These are phyloP conservation scores for Phyllosticta citribraziliensis DNA, from an alignment of 2,329 filamentous ascomycete genomes.

Conservation along the genomic window DNA sequence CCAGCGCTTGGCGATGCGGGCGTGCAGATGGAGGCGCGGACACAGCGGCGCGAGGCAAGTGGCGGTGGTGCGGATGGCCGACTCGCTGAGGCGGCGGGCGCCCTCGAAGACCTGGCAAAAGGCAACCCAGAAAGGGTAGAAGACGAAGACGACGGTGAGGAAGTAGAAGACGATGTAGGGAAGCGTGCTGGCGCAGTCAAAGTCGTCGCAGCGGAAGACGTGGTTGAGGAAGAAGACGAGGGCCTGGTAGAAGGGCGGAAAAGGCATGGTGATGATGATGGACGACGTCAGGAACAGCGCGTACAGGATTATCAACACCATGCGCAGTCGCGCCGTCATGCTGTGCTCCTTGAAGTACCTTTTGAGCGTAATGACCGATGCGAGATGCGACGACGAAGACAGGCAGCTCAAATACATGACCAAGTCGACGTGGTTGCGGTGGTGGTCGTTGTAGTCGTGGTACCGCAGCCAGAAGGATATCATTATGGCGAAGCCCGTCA, in stretches of 20 bases:
- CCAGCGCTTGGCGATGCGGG: background rate
- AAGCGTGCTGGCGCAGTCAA: background rate
- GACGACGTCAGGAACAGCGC: slow-evolving; percentile 19
- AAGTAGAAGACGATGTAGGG: slow-evolving; percentile 1
- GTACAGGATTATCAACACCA: slow-evolving; percentile 20
- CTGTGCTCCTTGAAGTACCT: slow-evolving; percentile 23
- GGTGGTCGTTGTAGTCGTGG: background rate
- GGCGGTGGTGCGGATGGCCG: background rate
- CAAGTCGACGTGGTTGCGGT: slow-evolving; percentile 5
- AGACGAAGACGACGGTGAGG: background rate
- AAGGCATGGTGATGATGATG: slow-evolving; percentile 19
- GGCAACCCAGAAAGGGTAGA: slow-evolving; percentile 5
- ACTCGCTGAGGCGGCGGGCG: background rate
- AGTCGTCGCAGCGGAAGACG: background rate
- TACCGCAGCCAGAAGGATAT: slow-evolving; percentile 20
- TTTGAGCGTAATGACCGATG: slow-evolving; percentile 22
- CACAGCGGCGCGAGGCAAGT: background rate
- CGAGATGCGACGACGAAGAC: slow-evolving; percentile 22
- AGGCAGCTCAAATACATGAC: slow-evolving; percentile 24
- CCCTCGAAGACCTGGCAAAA: background rate
- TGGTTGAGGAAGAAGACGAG: background rate
- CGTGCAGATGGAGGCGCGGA: background rate
- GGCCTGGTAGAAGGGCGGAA: background rate
- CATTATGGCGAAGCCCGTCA: slow-evolving; percentile 21
- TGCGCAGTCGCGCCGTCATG: slow-evolving; percentile 21